phyloP scores from a whole-genome alignment of 768 basidiomycete genomes.

The Boletus tylopilopsis region DNA sequence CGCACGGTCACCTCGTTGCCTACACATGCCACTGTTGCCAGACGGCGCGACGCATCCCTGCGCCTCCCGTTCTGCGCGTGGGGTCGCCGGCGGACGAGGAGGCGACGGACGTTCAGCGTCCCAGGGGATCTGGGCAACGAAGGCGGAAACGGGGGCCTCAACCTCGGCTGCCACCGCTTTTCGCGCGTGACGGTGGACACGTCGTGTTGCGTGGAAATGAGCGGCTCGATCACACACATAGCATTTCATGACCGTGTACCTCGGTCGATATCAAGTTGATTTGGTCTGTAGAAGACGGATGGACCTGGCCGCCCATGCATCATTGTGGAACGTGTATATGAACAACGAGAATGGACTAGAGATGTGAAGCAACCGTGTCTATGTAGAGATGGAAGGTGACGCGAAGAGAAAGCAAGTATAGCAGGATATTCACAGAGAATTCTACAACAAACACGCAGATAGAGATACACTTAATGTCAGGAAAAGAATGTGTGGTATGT shows the following conservation, averaged over 20 bases:
- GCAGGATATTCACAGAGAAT: neutral
- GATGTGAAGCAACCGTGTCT: neutral
- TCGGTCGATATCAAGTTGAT: neutral
- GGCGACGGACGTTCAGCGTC: neutral
- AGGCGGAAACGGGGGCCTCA: conserved; percentile 18
- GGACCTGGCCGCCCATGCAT: neutral
- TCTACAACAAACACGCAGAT: conserved; percentile 18
- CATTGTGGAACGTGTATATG: neutral
- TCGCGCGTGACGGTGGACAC: conserved; percentile 61
- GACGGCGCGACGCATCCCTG: conserved; percentile 61
- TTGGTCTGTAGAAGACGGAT: neutral
- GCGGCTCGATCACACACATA: conserved; percentile 23
- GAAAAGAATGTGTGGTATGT: conserved; percentile 19
- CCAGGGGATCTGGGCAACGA: neutral
- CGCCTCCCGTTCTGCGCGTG: conserved; percentile 43
- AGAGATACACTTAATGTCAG: conserved; percentile 15
- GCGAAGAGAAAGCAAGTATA: neutral
- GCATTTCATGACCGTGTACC: neutral
- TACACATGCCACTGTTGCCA: conserved; percentile 61
- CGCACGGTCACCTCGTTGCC: conserved; percentile 52
- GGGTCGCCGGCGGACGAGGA: neutral
- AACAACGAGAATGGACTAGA: neutral
- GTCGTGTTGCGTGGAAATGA: conserved; percentile 65
- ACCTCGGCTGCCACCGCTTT: conserved; percentile 54
- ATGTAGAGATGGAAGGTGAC: neutral